Base-by-base conservation (phyloP, 768 basidiomycete genomes). In the Daedalea quercina region DNA sequence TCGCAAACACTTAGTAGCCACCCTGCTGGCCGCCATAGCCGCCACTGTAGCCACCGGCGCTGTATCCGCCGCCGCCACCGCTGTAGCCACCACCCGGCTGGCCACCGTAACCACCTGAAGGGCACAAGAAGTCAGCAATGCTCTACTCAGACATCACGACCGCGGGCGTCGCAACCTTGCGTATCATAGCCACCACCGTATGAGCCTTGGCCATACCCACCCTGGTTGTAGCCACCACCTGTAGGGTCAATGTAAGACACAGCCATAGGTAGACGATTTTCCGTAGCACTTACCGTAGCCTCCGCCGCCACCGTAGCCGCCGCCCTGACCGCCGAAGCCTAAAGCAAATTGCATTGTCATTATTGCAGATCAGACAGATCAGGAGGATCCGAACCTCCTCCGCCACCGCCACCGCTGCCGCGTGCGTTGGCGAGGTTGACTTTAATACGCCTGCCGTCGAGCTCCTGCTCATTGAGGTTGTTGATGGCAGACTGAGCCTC, bases 401-500 rank as follows among this genome's bases (percentile, higher is more conserved):
- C 70, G 53, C 73, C 72, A 9, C 80, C 80, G 34, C 78, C 80
- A 3, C 78, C 79, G n/a, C 71, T 65, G 44, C 72, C 69, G 47
- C 85, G 78, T 46, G 85, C 81, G 57, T 90, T 89, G 35, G 87
- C 86, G 49, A 88, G 74, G 75, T 95, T 97, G 48, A 82, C 80
- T 69, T 92, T 92, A 66, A 98, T 84, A 55, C 88, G 79, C 59
- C 95, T 82, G 47, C 94, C 94, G 71, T 97, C 95, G 57, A 98
- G 83, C 59, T 95, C 91, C 60, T 87, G 82, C 65, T 96, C 94
- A 72, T 97, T 87, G 67, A 95, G 73, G 40, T 67, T 73, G 43
- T 47, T 55, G 66, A 96, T 95, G 43, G 94, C 93, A 55, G 75
- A 74, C 11, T 87, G 73, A 43, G 94, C 94, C 68, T 95, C 92